A percentile compares a stretch with the other conserved stretches of the same genome.
phyloP scores from a whole-genome alignment of 2,329 filamentous ascomycete genomes.

The Geoglossum cookeanum region DNA sequence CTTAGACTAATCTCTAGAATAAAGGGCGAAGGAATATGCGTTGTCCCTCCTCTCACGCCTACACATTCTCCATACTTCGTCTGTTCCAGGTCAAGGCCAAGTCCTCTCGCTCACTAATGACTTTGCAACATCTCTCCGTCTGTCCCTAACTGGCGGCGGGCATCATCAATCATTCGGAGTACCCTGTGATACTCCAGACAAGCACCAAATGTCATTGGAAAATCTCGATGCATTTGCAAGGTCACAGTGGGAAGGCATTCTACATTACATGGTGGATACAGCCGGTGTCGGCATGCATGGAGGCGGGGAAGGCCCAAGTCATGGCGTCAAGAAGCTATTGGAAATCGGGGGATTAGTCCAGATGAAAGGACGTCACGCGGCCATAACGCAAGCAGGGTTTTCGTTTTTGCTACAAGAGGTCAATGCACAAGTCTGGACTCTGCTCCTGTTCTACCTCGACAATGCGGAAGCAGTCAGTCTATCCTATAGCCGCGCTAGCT shows the following conservation, averaged over 20 bases:
- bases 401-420: slow-evolving; percentile 87
- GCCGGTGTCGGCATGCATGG: slow-evolving; percentile 36
- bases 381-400: slow-evolving; percentile 85
- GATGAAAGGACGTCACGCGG: slow-evolving; percentile 32
- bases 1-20: slow-evolving; percentile 3
- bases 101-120: slow-evolving; percentile 62
- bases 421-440: slow-evolving; percentile 92
- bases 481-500: neutral
- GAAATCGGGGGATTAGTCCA: slow-evolving; percentile 67
- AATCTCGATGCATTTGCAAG: slow-evolving; percentile 75
- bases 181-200: slow-evolving; percentile 45
- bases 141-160: slow-evolving; percentile 75
- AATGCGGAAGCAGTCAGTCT: slow-evolving; percentile 43
- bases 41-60: slow-evolving; percentile 64
- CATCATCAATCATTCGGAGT: slow-evolving; percentile 81
- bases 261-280: slow-evolving; percentile 84
- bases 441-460: slow-evolving; percentile 83
- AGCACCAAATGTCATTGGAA: slow-evolving; percentile 43
- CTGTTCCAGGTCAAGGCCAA: slow-evolving; percentile 41
- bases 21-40: slow-evolving; percentile 63
- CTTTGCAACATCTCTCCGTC: slow-evolving; percentile 65
- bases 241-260: slow-evolving; percentile 82
- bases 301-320: slow-evolving; percentile 37
- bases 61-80: slow-evolving; percentile 61
- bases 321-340: slow-evolving; percentile 69